A percentile compares a stretch with the other conserved stretches of the same genome.
Conservation (phyloP, 257 asterid species). For the Datura wrightii region DNA sequence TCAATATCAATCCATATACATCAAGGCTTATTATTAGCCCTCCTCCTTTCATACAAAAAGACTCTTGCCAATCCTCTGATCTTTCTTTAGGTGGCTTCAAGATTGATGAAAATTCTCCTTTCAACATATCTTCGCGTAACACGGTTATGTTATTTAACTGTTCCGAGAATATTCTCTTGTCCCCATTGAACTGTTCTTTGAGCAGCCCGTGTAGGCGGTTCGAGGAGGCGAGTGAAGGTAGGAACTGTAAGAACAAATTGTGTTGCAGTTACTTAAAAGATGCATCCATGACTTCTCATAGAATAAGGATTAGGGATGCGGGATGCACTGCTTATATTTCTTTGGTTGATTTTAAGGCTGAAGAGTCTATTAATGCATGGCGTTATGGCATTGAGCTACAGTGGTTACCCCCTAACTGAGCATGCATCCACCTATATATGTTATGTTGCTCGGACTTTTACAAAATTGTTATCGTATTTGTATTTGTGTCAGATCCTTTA, state of each 20-base stretch:
- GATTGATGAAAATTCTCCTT: conserved; percentile 49
- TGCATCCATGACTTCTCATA: conserved; percentile 48
- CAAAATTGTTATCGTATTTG: neutral
- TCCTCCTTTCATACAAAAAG: conserved; percentile 36
- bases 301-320: conserved; percentile 44
- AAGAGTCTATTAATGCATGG: conserved; percentile 42
- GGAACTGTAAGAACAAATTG: conserved; percentile 41
- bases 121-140: conserved; percentile 48
- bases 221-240: conserved; percentile 34
- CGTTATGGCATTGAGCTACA: conserved; percentile 51
- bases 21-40: conserved; percentile 41
- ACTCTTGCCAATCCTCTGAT: conserved; percentile 46
- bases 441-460: neutral
- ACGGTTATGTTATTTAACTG: conserved; percentile 51
- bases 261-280: conserved; percentile 52
- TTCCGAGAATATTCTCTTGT: conserved; percentile 38
- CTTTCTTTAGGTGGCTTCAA: conserved; percentile 42
- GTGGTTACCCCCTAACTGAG: conserved; percentile 44
- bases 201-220: conserved; percentile 47
- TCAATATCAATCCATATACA: conserved; percentile 41
- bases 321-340: conserved; percentile 56
- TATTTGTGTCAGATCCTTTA: neutral
- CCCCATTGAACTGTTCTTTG: conserved; percentile 50
- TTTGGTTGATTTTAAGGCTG: conserved; percentile 38
- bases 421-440: neutral